phyloP scores from a whole-genome alignment of 164 flowering plant genomes.

The Berberis vulgaris region DNA sequence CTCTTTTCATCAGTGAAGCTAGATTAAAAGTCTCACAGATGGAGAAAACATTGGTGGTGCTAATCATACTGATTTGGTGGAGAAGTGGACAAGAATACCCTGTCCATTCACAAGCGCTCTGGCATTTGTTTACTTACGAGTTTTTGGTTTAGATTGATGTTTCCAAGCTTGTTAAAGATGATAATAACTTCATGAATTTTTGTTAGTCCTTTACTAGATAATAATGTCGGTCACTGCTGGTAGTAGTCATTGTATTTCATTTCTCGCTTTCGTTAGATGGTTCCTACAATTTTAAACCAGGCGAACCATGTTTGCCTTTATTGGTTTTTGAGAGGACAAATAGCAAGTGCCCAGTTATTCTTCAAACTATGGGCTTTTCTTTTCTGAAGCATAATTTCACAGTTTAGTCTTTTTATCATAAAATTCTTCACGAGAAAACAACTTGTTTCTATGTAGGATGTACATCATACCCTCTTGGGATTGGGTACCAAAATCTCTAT shows the following conservation, averaged over 20 bases:
- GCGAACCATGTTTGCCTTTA: no score
- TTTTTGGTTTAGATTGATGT: neutral
- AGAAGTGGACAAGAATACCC: neutral
- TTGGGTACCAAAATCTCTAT: no score
- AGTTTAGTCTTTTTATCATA: no score
- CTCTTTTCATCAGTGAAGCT: constrained; percentile 22
- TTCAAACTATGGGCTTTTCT: no score
- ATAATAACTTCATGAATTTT: constrained; percentile 4
- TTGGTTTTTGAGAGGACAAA: no score
- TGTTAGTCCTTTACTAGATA: neutral
- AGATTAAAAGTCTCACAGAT: constrained; percentile 7
- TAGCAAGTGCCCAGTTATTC: no score
- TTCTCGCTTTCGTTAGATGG: no score
- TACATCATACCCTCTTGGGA: no score
- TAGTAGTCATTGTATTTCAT: neutral
- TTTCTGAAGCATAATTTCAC: no score
- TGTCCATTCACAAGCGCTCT: neutral
- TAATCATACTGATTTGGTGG: neutral
- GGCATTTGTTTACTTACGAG: neutral
- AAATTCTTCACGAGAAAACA: no score
- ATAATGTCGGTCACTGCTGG: neutral
- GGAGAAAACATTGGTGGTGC: neutral
- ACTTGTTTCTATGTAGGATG: no score
- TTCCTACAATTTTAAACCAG: no score
- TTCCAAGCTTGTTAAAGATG: constrained; percentile 7